Evolutionary conservation across 805 yeast genomes (phyloP).

Genomic region (Lachancea lanzarotensis): DNA sequence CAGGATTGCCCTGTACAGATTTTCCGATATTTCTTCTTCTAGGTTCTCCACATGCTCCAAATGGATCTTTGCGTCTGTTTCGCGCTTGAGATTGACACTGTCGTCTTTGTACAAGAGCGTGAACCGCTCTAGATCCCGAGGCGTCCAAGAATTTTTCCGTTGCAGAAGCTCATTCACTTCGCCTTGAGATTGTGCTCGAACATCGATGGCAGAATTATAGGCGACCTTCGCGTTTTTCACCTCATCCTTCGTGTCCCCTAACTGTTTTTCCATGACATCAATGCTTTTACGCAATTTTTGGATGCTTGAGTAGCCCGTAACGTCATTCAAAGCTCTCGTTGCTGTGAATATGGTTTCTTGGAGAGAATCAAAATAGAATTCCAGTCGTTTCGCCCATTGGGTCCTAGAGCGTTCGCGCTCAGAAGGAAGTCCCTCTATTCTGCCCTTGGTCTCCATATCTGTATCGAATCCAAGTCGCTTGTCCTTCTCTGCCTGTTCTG

Average conservation of each 20-base stretch:
- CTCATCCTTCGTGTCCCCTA: slow-evolving; percentile 42
- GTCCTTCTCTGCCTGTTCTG: slow-evolving; percentile 33
- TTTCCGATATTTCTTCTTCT: slow-evolving; percentile 65
- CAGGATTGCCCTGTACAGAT: slow-evolving; percentile 67
- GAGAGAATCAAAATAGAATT: slow-evolving; percentile 46
- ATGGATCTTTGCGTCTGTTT: slow-evolving; percentile 41
- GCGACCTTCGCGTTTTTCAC: slow-evolving; percentile 44
- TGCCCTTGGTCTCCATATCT: slow-evolving; percentile 29
- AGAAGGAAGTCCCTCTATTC: slow-evolving; percentile 39
- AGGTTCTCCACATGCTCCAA: slow-evolving; percentile 50
- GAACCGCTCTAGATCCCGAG: slow-evolving; percentile 74
- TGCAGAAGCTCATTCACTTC: slow-evolving; percentile 84
- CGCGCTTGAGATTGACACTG: slow-evolving; percentile 62
- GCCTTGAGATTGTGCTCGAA: slow-evolving; percentile 64
- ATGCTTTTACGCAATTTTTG: slow-evolving; percentile 64
- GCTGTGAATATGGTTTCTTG: slow-evolving; percentile 55
- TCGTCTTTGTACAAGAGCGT: slow-evolving; percentile 77
- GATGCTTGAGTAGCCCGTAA: slow-evolving; percentile 84
- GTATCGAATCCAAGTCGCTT: slow-evolving; percentile 31
- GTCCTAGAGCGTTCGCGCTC: slow-evolving; percentile 38
- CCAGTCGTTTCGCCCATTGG: slow-evolving; percentile 40
- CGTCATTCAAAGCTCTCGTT: slow-evolving; percentile 70
- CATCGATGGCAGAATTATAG: slow-evolving; percentile 56
- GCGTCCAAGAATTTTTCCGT: slow-evolving; percentile 75
- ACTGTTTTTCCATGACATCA: slow-evolving; percentile 44